These are phyloP conservation scores for Iris pallida DNA, from an alignment of 116 monocot genomes.

Conservation along the genomic window DNA sequence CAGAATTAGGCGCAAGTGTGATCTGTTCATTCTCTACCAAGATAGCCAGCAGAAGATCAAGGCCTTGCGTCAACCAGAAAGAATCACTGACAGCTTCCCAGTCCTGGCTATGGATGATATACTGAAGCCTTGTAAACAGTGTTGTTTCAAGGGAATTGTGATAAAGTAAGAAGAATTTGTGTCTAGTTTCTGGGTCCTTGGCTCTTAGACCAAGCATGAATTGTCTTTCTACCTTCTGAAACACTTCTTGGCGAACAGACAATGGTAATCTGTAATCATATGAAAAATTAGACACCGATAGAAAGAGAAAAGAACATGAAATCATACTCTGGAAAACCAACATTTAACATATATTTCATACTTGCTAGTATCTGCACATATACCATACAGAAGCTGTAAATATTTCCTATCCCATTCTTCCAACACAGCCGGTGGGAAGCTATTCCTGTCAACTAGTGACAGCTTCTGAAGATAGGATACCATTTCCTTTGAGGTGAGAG, in stretches of 20 bases:
- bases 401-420: slow-evolving; percentile 97
- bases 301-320: slow-evolving; percentile 1
- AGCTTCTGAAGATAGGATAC: slow-evolving; percentile 86
- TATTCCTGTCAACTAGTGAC: slow-evolving; percentile 77
- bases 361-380: slow-evolving; percentile 89
- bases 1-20: slow-evolving; percentile 88
- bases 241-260: slow-evolving; percentile 78
- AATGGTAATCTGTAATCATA: slow-evolving; percentile 48
- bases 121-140: slow-evolving; percentile 79
- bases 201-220: slow-evolving; percentile 96
- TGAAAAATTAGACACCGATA: neutral
- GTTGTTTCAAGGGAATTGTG: slow-evolving; percentile 75
- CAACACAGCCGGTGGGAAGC: slow-evolving; percentile 40
- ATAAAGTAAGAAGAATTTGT: slow-evolving; percentile 78
- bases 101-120: slow-evolving; percentile 86
- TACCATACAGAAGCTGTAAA: slow-evolving; percentile 85
- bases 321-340: neutral
- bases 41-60: slow-evolving; percentile 91
- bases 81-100: slow-evolving; percentile 98
- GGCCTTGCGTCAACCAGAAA: slow-evolving; percentile 97
- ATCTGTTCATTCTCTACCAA: slow-evolving; percentile 91
- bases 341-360: slow-evolving; percentile 26
- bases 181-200: slow-evolving; percentile 78
- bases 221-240: slow-evolving; percentile 91
- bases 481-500: slow-evolving; percentile 71